These are phyloP conservation scores for Amaranthus cruentus DNA, from an alignment of 148 eudicot species.

Conservation along the genomic window DNA sequence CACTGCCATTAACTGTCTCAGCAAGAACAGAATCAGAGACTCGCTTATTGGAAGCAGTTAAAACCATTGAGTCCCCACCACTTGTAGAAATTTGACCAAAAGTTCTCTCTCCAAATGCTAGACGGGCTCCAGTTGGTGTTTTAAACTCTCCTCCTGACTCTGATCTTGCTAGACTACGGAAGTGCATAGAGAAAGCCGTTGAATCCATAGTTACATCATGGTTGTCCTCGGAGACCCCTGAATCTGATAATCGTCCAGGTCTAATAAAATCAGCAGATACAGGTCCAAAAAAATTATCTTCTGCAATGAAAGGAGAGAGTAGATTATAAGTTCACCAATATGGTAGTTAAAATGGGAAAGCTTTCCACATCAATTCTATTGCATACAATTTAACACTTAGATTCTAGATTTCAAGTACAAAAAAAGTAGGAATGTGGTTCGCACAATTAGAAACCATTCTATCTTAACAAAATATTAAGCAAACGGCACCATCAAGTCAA, in stretches of 20 bases:
- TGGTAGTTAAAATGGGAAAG: too few species aligned
- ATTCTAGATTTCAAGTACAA: not conserved
- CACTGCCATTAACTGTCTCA: slow-evolving; percentile 35
- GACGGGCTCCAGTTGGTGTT: slow-evolving; percentile 56
- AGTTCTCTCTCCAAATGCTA: slow-evolving; percentile 69
- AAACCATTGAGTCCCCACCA: slow-evolving; percentile 55
- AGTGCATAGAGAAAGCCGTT: slow-evolving; percentile 91
- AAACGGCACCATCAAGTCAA: too few species aligned
- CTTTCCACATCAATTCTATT: not conserved
- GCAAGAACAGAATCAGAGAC: slow-evolving; percentile 22
- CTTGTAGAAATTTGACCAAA: slow-evolving; percentile 36
- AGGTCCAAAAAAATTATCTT: slow-evolving; percentile 85
- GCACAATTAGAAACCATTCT: not conserved
- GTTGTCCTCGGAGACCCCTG: slow-evolving; percentile 66
- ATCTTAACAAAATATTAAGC: not conserved
- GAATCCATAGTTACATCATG: slow-evolving; percentile 98
- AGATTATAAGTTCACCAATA: slow-evolving; percentile 9
- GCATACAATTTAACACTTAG: not conserved
- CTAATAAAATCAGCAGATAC: slow-evolving; percentile 81
- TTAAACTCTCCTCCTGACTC: slow-evolving; percentile 69
- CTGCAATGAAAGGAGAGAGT: slow-evolving; percentile 37
- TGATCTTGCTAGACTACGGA: slow-evolving; percentile 74
- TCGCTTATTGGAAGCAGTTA: slow-evolving; percentile 48
- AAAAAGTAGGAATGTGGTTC: not conserved
- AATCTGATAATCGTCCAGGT: slow-evolving; percentile 65